Conservation (phyloP, 2,329 filamentous ascomycete species). For the Huntiella abstrusa region DNA sequence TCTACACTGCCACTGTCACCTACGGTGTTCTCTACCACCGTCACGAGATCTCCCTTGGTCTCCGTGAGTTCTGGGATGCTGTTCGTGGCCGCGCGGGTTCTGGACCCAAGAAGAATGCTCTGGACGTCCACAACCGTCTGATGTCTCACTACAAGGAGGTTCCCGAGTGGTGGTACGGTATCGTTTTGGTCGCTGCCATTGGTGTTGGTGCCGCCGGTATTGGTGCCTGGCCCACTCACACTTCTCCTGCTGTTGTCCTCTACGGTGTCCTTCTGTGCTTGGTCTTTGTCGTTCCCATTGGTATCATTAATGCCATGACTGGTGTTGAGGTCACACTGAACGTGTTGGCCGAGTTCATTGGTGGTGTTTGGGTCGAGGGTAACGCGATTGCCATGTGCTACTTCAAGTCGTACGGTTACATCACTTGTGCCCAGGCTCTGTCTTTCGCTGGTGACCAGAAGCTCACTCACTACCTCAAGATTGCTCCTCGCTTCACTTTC, state of each 20-base stretch:
- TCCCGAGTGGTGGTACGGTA: slow-evolving; percentile 36
- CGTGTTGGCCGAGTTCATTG: slow-evolving; percentile 34
- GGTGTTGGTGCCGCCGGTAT: slow-evolving; percentile 28
- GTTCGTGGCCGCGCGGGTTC: slow-evolving; percentile 19
- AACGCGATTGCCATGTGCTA: slow-evolving; percentile 35
- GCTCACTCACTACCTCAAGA: slow-evolving; percentile 38
- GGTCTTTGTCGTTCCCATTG: slow-evolving; percentile 32
- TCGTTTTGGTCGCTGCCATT: slow-evolving; percentile 25
- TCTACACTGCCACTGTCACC: slow-evolving; percentile 32
- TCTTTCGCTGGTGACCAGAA: slow-evolving; percentile 30
- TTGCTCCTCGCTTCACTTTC: slow-evolving; percentile 41
- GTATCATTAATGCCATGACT: slow-evolving; percentile 34
- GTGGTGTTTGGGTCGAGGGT: slow-evolving; percentile 30
- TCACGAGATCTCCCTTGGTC: slow-evolving; percentile 29
- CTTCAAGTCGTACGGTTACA: slow-evolving; percentile 33
- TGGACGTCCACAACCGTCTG: slow-evolving; percentile 18
- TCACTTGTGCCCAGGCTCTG: slow-evolving; percentile 31
- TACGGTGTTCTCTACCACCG: slow-evolving; percentile 34
- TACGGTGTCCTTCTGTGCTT: slow-evolving; percentile 30
- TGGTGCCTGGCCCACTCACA: slow-evolving; percentile 30
- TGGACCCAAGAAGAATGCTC: slow-evolving; percentile 17
- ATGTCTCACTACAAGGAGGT: slow-evolving; percentile 22
- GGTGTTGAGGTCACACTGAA: slow-evolving; percentile 33
- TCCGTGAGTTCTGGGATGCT: slow-evolving; percentile 27
- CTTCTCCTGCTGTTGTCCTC: slow-evolving; percentile 30